Percentiles rank a stretch among this genome's conserved stretches.
Evolutionary conservation across 371 early-diverging fungal genomes (phyloP).

Genomic region (Fennellomyces sp.): DNA sequence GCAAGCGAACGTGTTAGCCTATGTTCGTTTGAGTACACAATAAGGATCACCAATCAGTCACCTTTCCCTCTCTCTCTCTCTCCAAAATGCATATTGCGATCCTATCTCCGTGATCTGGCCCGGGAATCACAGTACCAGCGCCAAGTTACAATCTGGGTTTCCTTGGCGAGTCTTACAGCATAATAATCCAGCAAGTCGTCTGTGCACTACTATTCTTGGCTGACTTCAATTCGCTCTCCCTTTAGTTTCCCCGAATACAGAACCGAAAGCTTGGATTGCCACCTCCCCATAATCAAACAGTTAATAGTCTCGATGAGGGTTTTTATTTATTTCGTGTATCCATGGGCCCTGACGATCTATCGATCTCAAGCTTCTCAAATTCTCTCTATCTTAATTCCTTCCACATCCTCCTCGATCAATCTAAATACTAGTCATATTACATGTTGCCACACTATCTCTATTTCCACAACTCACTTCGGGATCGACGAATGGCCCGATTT

Average conservation of each 20-base stretch:
- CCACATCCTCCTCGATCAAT: background rate
- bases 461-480: background rate
- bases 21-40: background rate
- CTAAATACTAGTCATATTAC: background rate
- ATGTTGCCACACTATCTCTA: background rate
- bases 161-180: background rate
- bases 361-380: too few species aligned
- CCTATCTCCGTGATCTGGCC: background rate
- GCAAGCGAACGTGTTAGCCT: conserved; percentile 8
- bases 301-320: background rate
- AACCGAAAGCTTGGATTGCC: background rate
- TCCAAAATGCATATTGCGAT: background rate
- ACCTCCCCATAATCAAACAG: background rate
- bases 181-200: background rate
- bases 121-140: background rate
- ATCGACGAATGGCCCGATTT: background rate
- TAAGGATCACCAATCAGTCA: background rate
- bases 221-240: background rate
- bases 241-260: background rate
- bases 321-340: conserved; percentile 4
- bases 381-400: background rate
- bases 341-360: conserved; percentile 6
- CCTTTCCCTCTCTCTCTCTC: background rate
- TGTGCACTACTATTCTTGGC: conserved; percentile 2
- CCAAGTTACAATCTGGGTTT: background rate